phyloP scores from a whole-genome alignment of 1,284 basidiomycete species.

The Mycosarcoma maydis region DNA sequence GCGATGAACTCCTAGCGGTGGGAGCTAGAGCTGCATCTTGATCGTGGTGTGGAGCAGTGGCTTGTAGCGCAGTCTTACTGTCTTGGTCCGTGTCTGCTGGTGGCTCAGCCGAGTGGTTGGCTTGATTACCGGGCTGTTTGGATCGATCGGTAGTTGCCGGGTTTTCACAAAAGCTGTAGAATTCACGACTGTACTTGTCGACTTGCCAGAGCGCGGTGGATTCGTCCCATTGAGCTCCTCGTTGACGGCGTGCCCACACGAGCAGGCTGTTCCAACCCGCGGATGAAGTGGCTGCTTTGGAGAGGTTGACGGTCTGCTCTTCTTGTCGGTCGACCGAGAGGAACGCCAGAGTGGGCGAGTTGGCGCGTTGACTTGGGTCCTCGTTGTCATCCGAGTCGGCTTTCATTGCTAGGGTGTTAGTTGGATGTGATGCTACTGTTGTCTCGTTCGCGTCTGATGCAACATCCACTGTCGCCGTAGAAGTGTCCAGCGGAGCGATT shows the following conservation, averaged over 20 bases:
- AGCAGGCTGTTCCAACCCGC: conserved; percentile 60
- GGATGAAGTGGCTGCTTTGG: conserved; percentile 49
- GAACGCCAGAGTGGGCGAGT: conserved; percentile 36
- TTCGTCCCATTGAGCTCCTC: conserved; percentile 59
- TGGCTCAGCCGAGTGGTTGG: too few relatives aligned
- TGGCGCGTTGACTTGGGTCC: conserved; percentile 24
- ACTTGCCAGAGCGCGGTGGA: conserved; percentile 52
- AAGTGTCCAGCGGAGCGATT: too few relatives aligned
- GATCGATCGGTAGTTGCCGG: conserved; percentile 23
- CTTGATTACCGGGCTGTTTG: conserved; percentile 15
- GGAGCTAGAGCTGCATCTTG: conserved; percentile 30
- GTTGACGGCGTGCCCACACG: conserved; percentile 52
- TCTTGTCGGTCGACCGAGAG: conserved; percentile 22
- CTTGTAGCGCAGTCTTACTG: too few relatives aligned
- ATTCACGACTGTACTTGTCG: conserved; percentile 40
- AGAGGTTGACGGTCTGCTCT: conserved; percentile 26
- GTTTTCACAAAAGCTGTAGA: conserved; percentile 42
- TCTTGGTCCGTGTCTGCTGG: too few relatives aligned
- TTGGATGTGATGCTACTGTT: not conserved
- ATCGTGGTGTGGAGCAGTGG: not conserved
- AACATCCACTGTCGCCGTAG: not conserved
- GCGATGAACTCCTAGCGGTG: conserved; percentile 6
- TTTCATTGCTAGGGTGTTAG: too few relatives aligned
- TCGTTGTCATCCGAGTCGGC: too few relatives aligned
- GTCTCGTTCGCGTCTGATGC: not conserved